Evolutionary conservation across 768 basidiomycete genomes (phyloP).

Genomic region (Phaeolepiota aurea): DNA sequence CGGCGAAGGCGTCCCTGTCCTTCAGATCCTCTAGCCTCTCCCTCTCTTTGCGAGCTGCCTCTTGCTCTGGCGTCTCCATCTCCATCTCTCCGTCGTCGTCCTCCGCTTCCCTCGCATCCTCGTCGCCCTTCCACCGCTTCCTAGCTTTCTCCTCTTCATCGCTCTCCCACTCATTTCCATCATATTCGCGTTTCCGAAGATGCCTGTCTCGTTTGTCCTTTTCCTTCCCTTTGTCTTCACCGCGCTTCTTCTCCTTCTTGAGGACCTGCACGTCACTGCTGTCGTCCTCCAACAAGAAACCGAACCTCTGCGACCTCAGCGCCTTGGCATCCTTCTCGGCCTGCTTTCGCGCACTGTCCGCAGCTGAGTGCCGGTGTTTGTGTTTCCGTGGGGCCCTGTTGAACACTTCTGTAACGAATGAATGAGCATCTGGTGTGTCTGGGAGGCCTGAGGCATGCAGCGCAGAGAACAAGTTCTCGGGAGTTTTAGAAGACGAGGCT

Average conservation of each 20-base stretch:
- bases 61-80: conserved; percentile 56
- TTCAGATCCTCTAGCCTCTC: conserved; percentile 72
- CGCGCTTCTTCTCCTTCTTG: conserved; percentile 33
- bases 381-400: conserved; percentile 68
- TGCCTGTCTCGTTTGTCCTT: conserved; percentile 56
- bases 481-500: conserved; percentile 81
- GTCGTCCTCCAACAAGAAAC: conserved; percentile 80
- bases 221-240: conserved; percentile 21
- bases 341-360: conserved; percentile 45
- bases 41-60: conserved; percentile 58
- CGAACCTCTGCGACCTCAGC: conserved; percentile 65
- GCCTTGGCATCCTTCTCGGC: conserved; percentile 71
- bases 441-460: conserved; percentile 77
- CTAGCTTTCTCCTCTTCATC: conserved; percentile 76
- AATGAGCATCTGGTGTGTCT: conserved; percentile 69
- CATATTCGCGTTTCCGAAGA: conserved; percentile 73
- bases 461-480: conserved; percentile 68
- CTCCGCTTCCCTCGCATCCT: conserved; percentile 19
- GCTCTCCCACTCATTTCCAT: conserved; percentile 82
- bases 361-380: conserved; percentile 51
- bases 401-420: conserved; percentile 75
- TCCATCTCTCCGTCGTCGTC: conserved; percentile 34
- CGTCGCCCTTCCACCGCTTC: conserved; percentile 54
- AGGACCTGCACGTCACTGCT: conserved; percentile 32
- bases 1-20: conserved; percentile 91